These are phyloP conservation scores for Stramenopiles sp. DNA, from an alignment of 352 stramenopile species.

Conservation along the genomic window DNA sequence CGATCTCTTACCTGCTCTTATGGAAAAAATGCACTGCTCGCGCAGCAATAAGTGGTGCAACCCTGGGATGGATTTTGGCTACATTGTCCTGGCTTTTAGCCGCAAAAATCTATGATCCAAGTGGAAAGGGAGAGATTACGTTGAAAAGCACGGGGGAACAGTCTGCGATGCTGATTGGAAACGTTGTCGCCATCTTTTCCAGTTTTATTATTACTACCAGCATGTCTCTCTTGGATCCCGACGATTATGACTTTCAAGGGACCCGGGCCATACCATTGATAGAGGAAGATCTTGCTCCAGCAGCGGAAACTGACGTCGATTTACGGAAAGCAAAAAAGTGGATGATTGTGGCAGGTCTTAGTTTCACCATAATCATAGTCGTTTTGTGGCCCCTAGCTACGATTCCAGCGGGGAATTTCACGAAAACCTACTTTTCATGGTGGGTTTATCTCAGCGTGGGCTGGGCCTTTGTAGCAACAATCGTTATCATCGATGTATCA, in stretches of 20 bases:
- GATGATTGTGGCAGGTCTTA: slow-evolving; percentile 40
- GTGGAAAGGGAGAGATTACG: slow-evolving; percentile 24
- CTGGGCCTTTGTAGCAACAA: slow-evolving; percentile 43
- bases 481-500: slow-evolving; percentile 40
- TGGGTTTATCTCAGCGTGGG: slow-evolving; percentile 47
- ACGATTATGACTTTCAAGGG: slow-evolving; percentile 40
- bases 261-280: slow-evolving; percentile 37
- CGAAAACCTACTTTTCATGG: slow-evolving; percentile 45
- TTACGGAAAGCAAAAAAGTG: slow-evolving; percentile 33
- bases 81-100: slow-evolving; percentile 39
- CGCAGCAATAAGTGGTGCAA: slow-evolving; percentile 34
- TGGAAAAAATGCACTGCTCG: slow-evolving; percentile 46
- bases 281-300: slow-evolving; percentile 34
- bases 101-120: slow-evolving; percentile 24
- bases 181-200: slow-evolving; percentile 45
- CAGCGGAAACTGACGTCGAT: slow-evolving; percentile 34
- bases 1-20: slow-evolving; percentile 45
- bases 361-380: slow-evolving; percentile 44
- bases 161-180: slow-evolving; percentile 45
- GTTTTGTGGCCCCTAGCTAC: slow-evolving; percentile 47
- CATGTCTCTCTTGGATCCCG: slow-evolving; percentile 36
- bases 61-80: slow-evolving; percentile 32
- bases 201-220: slow-evolving; percentile 37
- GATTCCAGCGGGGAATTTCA: slow-evolving; percentile 43
- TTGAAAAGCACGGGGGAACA: slow-evolving; percentile 36